phyloP scores from a whole-genome alignment of 257 asterid genomes.

The Anisodus tanguticus region DNA sequence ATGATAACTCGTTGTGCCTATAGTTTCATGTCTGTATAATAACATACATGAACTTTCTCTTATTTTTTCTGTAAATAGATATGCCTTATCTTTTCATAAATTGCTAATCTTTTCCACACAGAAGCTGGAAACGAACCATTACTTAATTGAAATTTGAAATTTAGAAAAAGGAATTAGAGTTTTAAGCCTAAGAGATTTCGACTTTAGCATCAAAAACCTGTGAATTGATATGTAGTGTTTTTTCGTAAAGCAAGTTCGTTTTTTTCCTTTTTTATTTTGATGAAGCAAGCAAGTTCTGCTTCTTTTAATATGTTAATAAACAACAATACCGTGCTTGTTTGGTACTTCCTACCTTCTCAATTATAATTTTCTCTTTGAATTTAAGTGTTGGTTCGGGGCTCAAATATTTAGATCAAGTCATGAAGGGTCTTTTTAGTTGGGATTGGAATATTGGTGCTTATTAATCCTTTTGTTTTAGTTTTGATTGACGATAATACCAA shows the following conservation, averaged over 20 bases:
- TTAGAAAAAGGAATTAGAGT: neutral
- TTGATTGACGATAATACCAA: neutral
- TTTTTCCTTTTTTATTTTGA: too few relatives aligned
- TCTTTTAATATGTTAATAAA: neutral
- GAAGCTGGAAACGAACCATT: neutral
- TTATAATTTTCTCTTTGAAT: neutral
- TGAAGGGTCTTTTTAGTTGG: neutral
- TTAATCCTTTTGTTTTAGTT: neutral
- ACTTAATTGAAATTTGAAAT: conserved; percentile 3
- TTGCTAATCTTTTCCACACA: neutral
- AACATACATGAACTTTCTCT: neutral
- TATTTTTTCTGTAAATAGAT: neutral
- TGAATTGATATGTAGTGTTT: neutral
- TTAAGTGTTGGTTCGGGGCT: neutral
- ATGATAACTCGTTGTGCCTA: neutral
- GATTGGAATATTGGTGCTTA: neutral
- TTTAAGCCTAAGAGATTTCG: neutral
- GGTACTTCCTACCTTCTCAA: neutral
- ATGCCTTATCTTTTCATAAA: neutral
- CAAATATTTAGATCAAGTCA: too few relatives aligned
- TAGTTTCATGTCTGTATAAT: neutral
- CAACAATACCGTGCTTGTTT: neutral
- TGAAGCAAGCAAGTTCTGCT: too few relatives aligned
- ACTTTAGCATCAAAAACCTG: neutral
- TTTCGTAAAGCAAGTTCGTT: neutral